Conservation (phyloP, 1,284 basidiomycete genomes). For the Melanopsichium pennsylvanicum region DNA sequence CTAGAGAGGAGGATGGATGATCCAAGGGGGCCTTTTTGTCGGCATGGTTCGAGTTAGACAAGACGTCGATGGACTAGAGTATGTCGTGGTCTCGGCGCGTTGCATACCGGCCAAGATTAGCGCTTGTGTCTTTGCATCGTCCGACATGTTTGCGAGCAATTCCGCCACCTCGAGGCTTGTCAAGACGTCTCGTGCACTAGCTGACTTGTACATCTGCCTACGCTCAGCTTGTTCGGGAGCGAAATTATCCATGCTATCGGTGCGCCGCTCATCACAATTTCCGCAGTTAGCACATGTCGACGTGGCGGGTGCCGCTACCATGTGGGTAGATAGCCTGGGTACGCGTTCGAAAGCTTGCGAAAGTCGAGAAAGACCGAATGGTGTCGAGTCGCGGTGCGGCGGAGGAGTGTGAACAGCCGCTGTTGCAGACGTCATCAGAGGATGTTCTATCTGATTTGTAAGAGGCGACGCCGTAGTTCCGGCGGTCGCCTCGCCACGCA, state of each 20-base stretch:
- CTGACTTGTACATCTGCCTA: neutral
- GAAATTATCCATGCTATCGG: too few relatives aligned
- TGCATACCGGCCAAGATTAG: conserved; percentile 32
- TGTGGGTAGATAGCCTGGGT: neutral
- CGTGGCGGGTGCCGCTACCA: neutral
- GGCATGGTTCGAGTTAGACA: neutral
- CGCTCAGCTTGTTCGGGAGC: neutral
- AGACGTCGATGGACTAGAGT: neutral
- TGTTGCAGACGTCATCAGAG: neutral
- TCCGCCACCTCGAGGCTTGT: conserved; percentile 16
- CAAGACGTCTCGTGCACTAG: neutral
- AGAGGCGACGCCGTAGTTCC: neutral
- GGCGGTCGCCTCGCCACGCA: neutral
- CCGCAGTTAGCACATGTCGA: neutral
- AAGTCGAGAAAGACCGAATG: neutral
- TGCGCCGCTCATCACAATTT: neutral
- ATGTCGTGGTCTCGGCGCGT: neutral
- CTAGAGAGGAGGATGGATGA: conserved; percentile 31
- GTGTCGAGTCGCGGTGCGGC: neutral
- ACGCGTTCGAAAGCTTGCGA: conserved; percentile 1
- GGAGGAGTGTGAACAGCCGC: neutral
- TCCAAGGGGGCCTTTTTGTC: conserved; percentile 4
- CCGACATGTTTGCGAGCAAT: conserved; percentile 31
- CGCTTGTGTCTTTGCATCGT: conserved; percentile 20
- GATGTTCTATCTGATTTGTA: conserved; percentile 2